Evolutionary conservation across 2,329 filamentous ascomycete species (phyloP), one percentile per base, ranked within the genome.

Genomic region (Hymenoscyphus fraxineus): DNA sequence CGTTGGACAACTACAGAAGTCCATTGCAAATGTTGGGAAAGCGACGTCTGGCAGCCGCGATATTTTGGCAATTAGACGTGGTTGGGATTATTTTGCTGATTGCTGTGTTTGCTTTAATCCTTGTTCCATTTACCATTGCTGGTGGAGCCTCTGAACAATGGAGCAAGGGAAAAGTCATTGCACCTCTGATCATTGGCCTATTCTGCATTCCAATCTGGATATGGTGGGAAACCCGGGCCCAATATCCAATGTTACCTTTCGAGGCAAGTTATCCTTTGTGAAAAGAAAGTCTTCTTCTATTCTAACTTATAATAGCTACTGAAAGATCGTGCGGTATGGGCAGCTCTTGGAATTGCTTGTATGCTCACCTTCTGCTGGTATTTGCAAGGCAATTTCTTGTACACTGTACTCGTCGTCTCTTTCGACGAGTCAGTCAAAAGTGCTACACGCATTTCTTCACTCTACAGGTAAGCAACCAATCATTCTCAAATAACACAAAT

Each of bases 261-360:
- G n/a, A 13, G 13, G 40, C 40, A 41, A 41, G 40, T 41, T 41
- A 6, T 16, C n/a, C 40, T 13, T 16, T 41, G n/a, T 12, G 15
- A 41, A 6, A 41, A 6, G 40, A 27, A 27, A 27, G 27, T 27
- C 13, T 13, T 41, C n/a, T n/a, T 41, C 13, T n/a, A 41, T 16
- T n/a, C 40, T 41, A 41, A 41, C 6, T 15, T 16, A 41, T 13
- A 16, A n/a, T 63, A 77, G 63, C 78, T 87, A 1, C 79, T 89
- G 70, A 85, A 83, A 74, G 85, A 89, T 71, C 85, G 87, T 27
- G 81, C 80, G n/a, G 81, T 89, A 32, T 89, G 86, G 85, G 85
- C 80, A 5, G 81, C 87, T 4, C 75, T 89, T 38, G 85, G 83
- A 2, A 86, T 90, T 55, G 85, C 81, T 9, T 66, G 80, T 58